A percentile compares a stretch with the other conserved stretches of the same genome.
Evolutionary conservation across 257 asterid species (phyloP).

Genomic region (Lithospermum erythrorhizon): DNA sequence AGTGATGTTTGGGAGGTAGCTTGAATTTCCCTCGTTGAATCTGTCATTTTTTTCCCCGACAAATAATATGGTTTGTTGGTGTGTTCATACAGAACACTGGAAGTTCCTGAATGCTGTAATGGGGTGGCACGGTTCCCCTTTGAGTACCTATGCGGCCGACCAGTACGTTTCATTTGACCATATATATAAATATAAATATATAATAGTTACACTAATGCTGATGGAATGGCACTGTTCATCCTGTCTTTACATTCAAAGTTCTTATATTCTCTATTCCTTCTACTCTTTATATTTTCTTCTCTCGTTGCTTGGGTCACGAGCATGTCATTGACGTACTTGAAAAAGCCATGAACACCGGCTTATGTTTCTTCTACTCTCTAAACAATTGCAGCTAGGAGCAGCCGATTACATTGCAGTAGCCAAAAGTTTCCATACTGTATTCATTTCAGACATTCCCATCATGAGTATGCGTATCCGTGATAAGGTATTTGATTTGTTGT

Average conservation of each 20-base stretch:
- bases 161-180: constrained; percentile 37
- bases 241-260: too few species aligned
- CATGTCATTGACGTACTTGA: too few species aligned
- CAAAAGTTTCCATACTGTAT: constrained; percentile 71
- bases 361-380: not conserved
- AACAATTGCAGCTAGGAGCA: constrained; percentile 70
- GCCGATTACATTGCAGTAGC: constrained; percentile 94
- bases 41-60: constrained; percentile 7
- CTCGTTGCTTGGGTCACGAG: not conserved
- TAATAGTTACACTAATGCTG: not conserved
- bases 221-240: too few species aligned
- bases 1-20: constrained; percentile 95
- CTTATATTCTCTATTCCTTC: too few species aligned
- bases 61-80: constrained; percentile 12
- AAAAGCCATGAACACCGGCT: not conserved
- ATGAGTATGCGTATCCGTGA: constrained; percentile 99
- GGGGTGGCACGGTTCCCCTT: constrained; percentile 80
- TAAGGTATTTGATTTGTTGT: constrained; percentile 41
- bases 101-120: constrained; percentile 67
- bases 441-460: constrained; percentile 72
- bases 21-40: not conserved
- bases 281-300: not conserved
- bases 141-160: constrained; percentile 78
- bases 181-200: too few species aligned
- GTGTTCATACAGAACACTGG: constrained; percentile 50